phyloP scores from a whole-genome alignment of 1,284 basidiomycete species.

The Heterobasidion annosum region DNA sequence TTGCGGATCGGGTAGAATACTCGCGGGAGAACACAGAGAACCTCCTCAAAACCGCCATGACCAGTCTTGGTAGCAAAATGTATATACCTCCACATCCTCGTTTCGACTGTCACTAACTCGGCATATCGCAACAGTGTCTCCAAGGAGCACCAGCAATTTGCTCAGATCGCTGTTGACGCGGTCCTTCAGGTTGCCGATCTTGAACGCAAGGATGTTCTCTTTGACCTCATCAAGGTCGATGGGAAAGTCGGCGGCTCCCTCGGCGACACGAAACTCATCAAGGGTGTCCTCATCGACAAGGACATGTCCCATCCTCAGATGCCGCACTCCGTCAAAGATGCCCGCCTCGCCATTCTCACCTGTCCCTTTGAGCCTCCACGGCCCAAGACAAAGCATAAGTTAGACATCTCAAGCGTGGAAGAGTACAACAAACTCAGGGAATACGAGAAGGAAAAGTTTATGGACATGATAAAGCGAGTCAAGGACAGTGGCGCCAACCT shows the following conservation, averaged over 20 bases:
- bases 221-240: conserved; percentile 99
- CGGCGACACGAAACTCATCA: conserved; percentile 88
- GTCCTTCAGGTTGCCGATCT: conserved; percentile 95
- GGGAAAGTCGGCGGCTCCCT: conserved; percentile 97
- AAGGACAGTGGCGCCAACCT: conserved; percentile 98
- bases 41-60: conserved; percentile 92
- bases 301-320: conserved; percentile 99
- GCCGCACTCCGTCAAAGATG: conserved; percentile 84
- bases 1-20: conserved; percentile 89
- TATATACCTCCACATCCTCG: conserved; percentile 25
- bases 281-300: conserved; percentile 97
- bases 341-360: conserved; percentile 92
- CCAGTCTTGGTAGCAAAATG: conserved; percentile 97
- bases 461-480: conserved; percentile 94
- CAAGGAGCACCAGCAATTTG: conserved; percentile 92
- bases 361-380: conserved; percentile 98
- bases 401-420: conserved; percentile 97
- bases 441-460: conserved; percentile 95
- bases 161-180: conserved; percentile 95
- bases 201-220: conserved; percentile 90
- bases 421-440: conserved; percentile 93
- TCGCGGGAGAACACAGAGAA: conserved; percentile 78
- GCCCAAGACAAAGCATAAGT: conserved; percentile 98
- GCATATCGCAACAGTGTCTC: conserved; percentile 64
- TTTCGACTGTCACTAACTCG: conserved; percentile 2